Evolutionary conservation across 2,329 filamentous ascomycete genomes (phyloP).

Genomic region (Fusarium citri): DNA sequence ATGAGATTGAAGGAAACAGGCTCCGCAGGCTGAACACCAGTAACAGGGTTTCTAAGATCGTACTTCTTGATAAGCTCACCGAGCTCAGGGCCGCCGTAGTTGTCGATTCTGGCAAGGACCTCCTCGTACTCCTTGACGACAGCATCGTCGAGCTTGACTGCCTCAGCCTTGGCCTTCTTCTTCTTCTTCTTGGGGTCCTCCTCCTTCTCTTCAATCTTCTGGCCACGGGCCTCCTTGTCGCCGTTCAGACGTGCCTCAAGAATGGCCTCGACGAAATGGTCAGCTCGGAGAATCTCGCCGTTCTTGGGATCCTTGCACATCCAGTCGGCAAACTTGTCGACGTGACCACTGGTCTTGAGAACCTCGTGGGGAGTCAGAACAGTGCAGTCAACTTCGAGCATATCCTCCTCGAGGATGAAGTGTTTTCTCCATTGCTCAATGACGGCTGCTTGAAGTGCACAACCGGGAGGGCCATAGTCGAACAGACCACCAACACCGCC

Average conservation of each 20-base stretch:
- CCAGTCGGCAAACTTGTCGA: conserved; percentile 98
- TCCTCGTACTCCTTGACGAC: conserved; percentile 92
- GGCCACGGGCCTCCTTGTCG: conserved; percentile 90
- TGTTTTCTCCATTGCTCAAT: conserved; percentile 92
- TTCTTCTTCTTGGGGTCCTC: conserved; percentile 80
- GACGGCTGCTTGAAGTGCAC: conserved; percentile 86
- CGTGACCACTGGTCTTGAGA: conserved; percentile 94
- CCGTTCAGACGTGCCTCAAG: conserved; percentile 88
- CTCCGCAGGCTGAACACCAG: conserved; percentile 78
- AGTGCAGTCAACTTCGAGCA: conserved; percentile 94
- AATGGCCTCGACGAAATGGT: conserved; percentile 96
- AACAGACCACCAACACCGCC: conserved; percentile 89
- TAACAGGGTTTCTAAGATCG: conserved; percentile 88
- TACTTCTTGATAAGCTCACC: conserved; percentile 90
- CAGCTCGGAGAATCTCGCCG: conserved; percentile 94
- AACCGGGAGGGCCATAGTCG: conserved; percentile 92
- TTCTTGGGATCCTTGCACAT: conserved; percentile 99
- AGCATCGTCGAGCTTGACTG: conserved; percentile 86
- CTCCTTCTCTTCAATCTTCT: conserved; percentile 82
- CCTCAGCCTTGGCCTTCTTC: conserved; percentile 87
- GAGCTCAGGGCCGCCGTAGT: conserved; percentile 89
- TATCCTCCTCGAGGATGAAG: conserved; percentile 91
- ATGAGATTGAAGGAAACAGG: conserved; percentile 98
- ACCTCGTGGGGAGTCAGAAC: conserved; percentile 94
- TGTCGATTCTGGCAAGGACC: conserved; percentile 92